Conservation (phyloP, 2,329 filamentous ascomycete genomes). For the Colletotrichum theobromicola region DNA sequence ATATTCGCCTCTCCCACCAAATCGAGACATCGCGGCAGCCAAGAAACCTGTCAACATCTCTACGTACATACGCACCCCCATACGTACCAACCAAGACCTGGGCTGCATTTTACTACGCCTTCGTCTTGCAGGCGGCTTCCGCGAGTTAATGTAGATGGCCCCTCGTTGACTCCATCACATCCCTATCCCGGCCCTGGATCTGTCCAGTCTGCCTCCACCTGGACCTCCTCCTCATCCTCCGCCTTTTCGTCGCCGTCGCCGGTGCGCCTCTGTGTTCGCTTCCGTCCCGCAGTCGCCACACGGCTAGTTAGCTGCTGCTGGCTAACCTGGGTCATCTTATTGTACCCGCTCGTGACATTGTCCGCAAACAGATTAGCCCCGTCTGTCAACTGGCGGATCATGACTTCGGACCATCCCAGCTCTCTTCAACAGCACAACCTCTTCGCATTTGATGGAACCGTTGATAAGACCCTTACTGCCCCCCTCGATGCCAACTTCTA, state of each 20-base stretch:
- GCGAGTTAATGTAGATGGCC: slow-evolving; percentile 11
- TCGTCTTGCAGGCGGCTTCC: slow-evolving; percentile 14
- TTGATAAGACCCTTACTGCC: slow-evolving; percentile 19
- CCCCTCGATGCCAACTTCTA: not conserved
- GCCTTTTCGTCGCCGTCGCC: not conserved
- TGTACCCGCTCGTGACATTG: slow-evolving; percentile 26
- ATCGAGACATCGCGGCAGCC: not conserved
- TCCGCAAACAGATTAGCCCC: slow-evolving; percentile 24
- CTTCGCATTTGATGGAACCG: slow-evolving; percentile 13
- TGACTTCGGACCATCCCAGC: slow-evolving; percentile 22
- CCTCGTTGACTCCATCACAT: slow-evolving; percentile 9
- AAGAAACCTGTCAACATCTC: not conserved
- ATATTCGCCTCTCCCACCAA: not conserved
- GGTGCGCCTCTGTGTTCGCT: not conserved
- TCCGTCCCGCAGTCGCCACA: slow-evolving; percentile 14
- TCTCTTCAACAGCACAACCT: slow-evolving; percentile 11
- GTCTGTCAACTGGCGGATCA: slow-evolving; percentile 23
- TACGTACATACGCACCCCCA: not conserved
- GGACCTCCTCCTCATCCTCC: not conserved
- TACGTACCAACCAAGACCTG: slow-evolving; percentile 1
- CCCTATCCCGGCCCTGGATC: slow-evolving; percentile 5
- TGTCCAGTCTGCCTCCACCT: not conserved
- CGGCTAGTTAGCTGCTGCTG: slow-evolving; percentile 9
- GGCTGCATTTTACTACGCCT: slow-evolving; percentile 7
- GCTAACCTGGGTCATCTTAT: slow-evolving; percentile 11